Evolutionary conservation across 176 grass and related monocot genomes (phyloP).

Genomic region (Phragmites australis): DNA sequence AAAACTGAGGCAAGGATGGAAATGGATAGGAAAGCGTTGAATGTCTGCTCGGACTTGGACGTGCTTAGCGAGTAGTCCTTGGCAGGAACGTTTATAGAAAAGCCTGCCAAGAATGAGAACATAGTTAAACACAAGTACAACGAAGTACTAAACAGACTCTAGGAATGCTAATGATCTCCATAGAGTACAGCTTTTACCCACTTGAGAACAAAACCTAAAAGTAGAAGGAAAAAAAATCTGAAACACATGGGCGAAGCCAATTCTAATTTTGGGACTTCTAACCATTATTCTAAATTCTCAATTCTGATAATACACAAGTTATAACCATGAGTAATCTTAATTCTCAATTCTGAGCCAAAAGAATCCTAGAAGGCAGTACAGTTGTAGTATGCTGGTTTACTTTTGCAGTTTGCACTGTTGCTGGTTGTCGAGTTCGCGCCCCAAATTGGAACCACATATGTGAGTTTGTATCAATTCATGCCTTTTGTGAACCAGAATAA

Average conservation of each 20-base stretch:
- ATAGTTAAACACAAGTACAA: not conserved
- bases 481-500: too few species aligned
- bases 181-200: not conserved
- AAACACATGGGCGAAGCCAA: not conserved
- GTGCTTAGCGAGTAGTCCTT: constrained; percentile 83
- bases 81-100: constrained; percentile 51
- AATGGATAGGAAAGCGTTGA: constrained; percentile 82
- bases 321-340: too few species aligned
- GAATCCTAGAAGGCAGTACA: too few species aligned
- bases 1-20: constrained; percentile 90
- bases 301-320: too few species aligned
- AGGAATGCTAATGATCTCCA: not conserved
- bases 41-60: constrained; percentile 59
- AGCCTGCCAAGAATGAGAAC: constrained; percentile 44
- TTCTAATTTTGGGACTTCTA: not conserved
- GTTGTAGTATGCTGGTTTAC: too few species aligned
- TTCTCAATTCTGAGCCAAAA: too few species aligned
- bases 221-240: not conserved
- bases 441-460: not conserved
- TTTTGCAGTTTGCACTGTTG: too few species aligned
- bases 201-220: not conserved
- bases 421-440: not conserved
- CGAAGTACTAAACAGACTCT: not conserved
- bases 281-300: too few species aligned
- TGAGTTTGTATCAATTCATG: not conserved